Evolutionary conservation across 352 stramenopile species (phyloP), one percentile per base, ranked within the genome.

Genomic region (Achlya hypogyna): DNA sequence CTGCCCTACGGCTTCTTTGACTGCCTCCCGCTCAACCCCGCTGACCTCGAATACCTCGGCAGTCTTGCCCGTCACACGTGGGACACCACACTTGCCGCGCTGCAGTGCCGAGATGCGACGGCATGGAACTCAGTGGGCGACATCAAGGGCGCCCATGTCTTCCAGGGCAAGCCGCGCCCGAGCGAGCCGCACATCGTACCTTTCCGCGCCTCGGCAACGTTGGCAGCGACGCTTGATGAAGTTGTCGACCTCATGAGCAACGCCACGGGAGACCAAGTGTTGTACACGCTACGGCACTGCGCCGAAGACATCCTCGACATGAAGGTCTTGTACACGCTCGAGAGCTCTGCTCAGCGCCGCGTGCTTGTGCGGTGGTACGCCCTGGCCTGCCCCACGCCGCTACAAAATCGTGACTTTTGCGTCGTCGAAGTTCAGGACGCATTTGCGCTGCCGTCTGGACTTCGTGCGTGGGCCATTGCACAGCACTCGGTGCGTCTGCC

Each of bases 321-420:
- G 31, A 62, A 62, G 29, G 2, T 62, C 5, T 32, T 62, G 31
- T 35, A 62, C 31, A 18, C 25, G 18, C 34, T 62, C 4, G 10
- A 45, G 38, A n/a, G 12, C 3, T 27, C 18, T 5, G 27, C 34
- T 20, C 16, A 49, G 8, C 34, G 3, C 20, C 59, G 56, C 23
- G 59, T 66, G 22, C 22, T 43, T 4, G 35, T 66, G 22, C 32
- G 59, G 16, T 66, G 59, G 59, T 14, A 34, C 3, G 59, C 47
- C 4, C 12, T 66, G 4, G 43, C 31, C 5, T 32, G 22, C 4
- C 59, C 59, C 8, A 32, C 25, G 28, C 59, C 59, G 29, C 29
- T 66, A 14, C 12, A 29, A 8, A 34, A 29, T 12, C 59, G 59
- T 28, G 59, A 66, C 47, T 66, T 66, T 66, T 66, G 59, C 29